Evolutionary conservation across 805 yeast species (phyloP).

Genomic region (Metschnikowia reukaufii): DNA sequence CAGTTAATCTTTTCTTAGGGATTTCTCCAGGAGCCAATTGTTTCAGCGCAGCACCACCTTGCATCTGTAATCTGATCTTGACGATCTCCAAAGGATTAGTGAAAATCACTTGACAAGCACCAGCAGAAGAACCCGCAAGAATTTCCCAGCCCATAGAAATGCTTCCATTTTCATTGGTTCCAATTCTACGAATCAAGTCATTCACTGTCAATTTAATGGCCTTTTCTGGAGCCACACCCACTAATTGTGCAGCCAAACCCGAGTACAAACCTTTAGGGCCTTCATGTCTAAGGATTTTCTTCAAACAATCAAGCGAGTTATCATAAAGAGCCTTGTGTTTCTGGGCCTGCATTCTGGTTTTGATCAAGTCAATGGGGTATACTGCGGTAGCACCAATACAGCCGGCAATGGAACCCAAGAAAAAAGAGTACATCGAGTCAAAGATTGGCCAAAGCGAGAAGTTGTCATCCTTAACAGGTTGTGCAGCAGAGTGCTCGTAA

Average conservation of each 20-base stretch:
- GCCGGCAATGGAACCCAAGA: slow-evolving; percentile 93
- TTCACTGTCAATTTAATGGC: slow-evolving; percentile 95
- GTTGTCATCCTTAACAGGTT: slow-evolving; percentile 39
- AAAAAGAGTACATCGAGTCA: slow-evolving; percentile 82
- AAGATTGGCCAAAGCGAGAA: slow-evolving; percentile 47
- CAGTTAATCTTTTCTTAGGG: slow-evolving; percentile 49
- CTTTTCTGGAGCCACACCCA: slow-evolving; percentile 98
- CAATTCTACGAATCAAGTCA: slow-evolving; percentile 76
- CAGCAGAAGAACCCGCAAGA: slow-evolving; percentile 89
- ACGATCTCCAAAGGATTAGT: slow-evolving; percentile 96
- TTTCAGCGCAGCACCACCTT: slow-evolving; percentile 56
- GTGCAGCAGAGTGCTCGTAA: slow-evolving; percentile 44
- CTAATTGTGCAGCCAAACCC: slow-evolving; percentile 89
- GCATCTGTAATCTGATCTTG: slow-evolving; percentile 91
- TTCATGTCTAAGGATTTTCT: slow-evolving; percentile 71
- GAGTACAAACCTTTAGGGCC: slow-evolving; percentile 86
- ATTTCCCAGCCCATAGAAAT: slow-evolving; percentile 65
- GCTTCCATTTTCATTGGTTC: slow-evolving; percentile 47
- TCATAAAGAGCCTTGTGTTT: slow-evolving; percentile 67
- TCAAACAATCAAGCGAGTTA: slow-evolving; percentile 83
- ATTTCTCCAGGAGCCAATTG: slow-evolving; percentile 33
- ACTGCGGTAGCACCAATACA: slow-evolving; percentile 98
- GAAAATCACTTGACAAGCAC: slow-evolving; percentile 93
- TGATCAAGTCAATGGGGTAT: slow-evolving; percentile 93
- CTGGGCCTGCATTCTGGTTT: slow-evolving; percentile 97